These are phyloP conservation scores for Alternaria brassicae DNA, from an alignment of 2,329 filamentous ascomycete genomes.

Conservation along the genomic window DNA sequence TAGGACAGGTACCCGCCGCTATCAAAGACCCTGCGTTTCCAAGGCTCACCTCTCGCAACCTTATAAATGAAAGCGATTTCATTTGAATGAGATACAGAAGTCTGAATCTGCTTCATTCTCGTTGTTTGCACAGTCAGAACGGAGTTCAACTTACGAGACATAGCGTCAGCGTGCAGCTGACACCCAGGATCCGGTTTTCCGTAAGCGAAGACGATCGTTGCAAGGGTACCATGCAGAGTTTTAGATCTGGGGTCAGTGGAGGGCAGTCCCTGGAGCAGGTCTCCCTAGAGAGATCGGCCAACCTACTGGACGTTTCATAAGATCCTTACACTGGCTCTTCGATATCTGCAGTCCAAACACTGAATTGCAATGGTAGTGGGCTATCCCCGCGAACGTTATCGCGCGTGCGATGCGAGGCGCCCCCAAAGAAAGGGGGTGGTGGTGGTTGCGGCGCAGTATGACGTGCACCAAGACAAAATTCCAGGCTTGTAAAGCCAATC, in stretches of 20 bases:
- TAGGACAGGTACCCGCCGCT: slow-evolving; percentile 6
- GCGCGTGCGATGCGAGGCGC: neutral
- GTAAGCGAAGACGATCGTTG: slow-evolving; percentile 24
- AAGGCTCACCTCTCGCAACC: neutral
- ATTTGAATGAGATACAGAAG: neutral
- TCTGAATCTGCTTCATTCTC: neutral
- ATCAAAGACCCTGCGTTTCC: neutral
- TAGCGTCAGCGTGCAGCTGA: slow-evolving; percentile 25
- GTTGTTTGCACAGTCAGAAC: neutral
- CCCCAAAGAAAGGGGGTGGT: slow-evolving; percentile 24
- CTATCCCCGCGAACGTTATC: neutral
- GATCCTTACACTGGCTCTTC: neutral
- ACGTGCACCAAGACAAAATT: slow-evolving; percentile 32
- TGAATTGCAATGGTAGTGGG: neutral
- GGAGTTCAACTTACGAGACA: neutral
- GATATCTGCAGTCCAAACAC: neutral
- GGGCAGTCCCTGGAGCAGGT: slow-evolving; percentile 1
- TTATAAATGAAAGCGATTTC: neutral
- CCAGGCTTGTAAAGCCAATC: slow-evolving; percentile 27
- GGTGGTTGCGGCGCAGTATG: slow-evolving; percentile 23
- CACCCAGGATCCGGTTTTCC: slow-evolving; percentile 10
- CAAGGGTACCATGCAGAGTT: slow-evolving; percentile 15
- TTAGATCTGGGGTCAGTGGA: slow-evolving; percentile 7
- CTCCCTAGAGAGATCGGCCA: neutral
- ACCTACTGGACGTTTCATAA: slow-evolving; percentile 1